A percentile compares a stretch with the other conserved stretches of the same genome.
phyloP scores from a whole-genome alignment of 1,284 basidiomycete species.

The Apiotrichum gamsii region DNA sequence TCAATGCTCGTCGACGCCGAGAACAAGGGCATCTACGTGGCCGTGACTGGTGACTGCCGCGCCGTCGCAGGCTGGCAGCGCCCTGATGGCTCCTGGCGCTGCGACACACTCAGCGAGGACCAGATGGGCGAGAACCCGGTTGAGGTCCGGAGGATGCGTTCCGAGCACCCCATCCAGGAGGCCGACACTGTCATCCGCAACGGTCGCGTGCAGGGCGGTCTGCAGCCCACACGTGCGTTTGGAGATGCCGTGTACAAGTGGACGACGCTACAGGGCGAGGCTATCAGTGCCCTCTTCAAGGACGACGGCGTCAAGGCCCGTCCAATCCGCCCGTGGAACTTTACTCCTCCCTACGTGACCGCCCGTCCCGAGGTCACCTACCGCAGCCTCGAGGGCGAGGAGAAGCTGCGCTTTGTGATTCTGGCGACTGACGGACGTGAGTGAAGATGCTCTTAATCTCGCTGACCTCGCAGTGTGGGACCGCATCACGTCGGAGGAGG shows the following conservation, averaged over 20 bases:
- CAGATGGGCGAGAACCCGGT: constrained; percentile 88
- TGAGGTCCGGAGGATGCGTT: constrained; percentile 73
- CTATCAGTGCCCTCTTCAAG: constrained; percentile 62
- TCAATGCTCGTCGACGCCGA: constrained; percentile 78
- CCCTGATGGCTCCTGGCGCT: constrained; percentile 50
- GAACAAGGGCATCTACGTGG: constrained; percentile 74
- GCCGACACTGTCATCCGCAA: constrained; percentile 71
- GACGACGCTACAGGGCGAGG: constrained; percentile 60
- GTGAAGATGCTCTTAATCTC: constrained; percentile 13
- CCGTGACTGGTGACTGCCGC: constrained; percentile 87
- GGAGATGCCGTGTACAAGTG: constrained; percentile 92
- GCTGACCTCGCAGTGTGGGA: constrained; percentile 65
- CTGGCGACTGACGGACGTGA: constrained; percentile 79
- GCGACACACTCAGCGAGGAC: constrained; percentile 88
- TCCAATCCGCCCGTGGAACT: constrained; percentile 57
- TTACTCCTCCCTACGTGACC: constrained; percentile 89
- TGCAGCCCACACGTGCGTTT: constrained; percentile 84
- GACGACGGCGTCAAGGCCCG: constrained; percentile 60
- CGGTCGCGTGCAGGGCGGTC: constrained; percentile 82
- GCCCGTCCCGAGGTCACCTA: constrained; percentile 85
- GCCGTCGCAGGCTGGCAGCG: constrained; percentile 91
- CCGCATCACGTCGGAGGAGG: constrained; percentile 86
- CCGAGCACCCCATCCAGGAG: constrained; percentile 82
- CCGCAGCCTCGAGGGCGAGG: constrained; percentile 54
- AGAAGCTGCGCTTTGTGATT: constrained; percentile 64